Evolutionary conservation across 495 filamentous ascomycete species (phyloP).

Genomic region (Letharia columbiana): DNA sequence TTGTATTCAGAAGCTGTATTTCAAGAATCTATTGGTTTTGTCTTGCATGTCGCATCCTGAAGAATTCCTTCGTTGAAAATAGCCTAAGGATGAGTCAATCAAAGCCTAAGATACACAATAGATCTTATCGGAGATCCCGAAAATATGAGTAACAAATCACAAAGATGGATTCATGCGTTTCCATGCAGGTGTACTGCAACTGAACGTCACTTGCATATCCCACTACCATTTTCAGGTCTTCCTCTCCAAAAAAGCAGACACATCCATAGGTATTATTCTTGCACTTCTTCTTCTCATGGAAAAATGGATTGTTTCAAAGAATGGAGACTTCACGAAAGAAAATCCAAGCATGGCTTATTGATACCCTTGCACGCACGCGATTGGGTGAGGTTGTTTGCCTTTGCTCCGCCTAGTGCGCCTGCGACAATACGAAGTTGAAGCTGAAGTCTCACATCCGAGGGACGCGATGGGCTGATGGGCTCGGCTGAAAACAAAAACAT

Average conservation of each 20-base stretch:
- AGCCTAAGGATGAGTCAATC: neutral
- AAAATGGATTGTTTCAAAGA: neutral
- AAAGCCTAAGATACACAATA: conserved; percentile 14
- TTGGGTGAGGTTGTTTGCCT: conserved; percentile 11
- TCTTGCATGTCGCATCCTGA: neutral
- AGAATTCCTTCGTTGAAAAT: no score
- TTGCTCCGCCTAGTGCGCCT: conserved; percentile 2
- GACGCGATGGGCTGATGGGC: neutral
- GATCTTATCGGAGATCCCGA: conserved; percentile 14
- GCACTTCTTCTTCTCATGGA: neutral
- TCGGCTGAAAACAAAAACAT: neutral
- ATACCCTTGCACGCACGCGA: neutral
- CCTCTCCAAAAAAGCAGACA: neutral
- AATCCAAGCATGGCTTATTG: neutral
- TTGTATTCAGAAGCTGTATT: neutral
- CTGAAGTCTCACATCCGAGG: conserved; percentile 1
- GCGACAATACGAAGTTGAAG: conserved; percentile 2
- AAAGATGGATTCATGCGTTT: conserved; percentile 12
- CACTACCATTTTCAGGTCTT: neutral
- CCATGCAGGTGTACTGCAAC: conserved; percentile 4
- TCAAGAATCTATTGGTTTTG: neutral
- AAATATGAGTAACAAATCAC: conserved; percentile 12
- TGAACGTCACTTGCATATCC: conserved; percentile 10
- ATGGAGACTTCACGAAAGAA: neutral
- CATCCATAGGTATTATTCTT: neutral